Evolutionary conservation across 768 basidiomycete species (phyloP).

Genomic region (Leucogyrophana mollusca): DNA sequence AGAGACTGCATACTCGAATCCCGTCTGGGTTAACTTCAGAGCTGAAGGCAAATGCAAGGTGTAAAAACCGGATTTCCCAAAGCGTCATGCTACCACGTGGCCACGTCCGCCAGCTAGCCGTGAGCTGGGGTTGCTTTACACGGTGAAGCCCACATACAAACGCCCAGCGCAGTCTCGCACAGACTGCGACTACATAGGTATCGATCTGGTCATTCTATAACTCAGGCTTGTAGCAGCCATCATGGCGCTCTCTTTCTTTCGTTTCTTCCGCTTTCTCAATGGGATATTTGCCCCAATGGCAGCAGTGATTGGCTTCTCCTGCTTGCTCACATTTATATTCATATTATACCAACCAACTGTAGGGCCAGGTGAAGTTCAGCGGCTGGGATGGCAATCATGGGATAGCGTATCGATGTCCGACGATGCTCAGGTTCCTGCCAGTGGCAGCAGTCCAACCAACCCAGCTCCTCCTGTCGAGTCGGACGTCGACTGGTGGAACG

Average conservation of each 20-base stretch:
- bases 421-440: neutral
- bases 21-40: neutral
- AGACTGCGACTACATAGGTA: neutral
- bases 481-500: constrained; percentile 72
- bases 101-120: no score
- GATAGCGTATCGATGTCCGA: constrained; percentile 50
- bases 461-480: constrained; percentile 10
- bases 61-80: neutral
- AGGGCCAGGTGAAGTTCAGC: constrained; percentile 69
- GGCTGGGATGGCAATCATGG: constrained; percentile 90
- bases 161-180: no score
- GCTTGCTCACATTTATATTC: constrained; percentile 73
- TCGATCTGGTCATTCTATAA: constrained; percentile 7
- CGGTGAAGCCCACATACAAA: no score
- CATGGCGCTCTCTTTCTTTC: constrained; percentile 40
- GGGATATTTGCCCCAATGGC: constrained; percentile 58
- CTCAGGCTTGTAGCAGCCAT: constrained; percentile 10
- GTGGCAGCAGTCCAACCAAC: constrained; percentile 6
- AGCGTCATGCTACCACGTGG: neutral
- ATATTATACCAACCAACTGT: constrained; percentile 77
- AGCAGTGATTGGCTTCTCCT: constrained; percentile 64
- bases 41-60: constrained; percentile 1
- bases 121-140: no score
- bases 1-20: constrained; percentile 29
- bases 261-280: constrained; percentile 49